These are phyloP conservation scores for Zygosaccharomyces gambellarensis DNA, from an alignment of 805 yeast genomes.

Conservation along the genomic window DNA sequence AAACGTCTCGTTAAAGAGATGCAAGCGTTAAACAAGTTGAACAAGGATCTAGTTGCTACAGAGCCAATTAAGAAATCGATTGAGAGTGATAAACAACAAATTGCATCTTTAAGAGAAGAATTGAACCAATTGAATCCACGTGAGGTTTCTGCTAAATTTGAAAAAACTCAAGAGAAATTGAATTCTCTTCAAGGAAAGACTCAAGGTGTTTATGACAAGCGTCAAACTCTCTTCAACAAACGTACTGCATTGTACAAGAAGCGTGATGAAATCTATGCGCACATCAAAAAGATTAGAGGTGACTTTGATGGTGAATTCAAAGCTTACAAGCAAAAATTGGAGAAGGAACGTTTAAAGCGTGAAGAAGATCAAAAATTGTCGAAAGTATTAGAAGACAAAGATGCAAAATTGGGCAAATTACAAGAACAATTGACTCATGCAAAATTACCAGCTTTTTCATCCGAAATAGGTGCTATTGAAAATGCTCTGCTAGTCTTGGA, in stretches of 20 bases:
- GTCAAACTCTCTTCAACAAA: constrained; percentile 56
- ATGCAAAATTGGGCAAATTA: constrained; percentile 52
- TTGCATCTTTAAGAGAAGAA: constrained; percentile 67
- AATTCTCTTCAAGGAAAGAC: constrained; percentile 57
- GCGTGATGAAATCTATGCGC: constrained; percentile 62
- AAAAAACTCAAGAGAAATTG: constrained; percentile 61
- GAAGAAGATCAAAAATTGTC: constrained; percentile 49
- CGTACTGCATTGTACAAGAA: constrained; percentile 63
- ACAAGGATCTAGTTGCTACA: constrained; percentile 69
- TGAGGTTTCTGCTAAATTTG: constrained; percentile 66
- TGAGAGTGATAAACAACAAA: constrained; percentile 71
- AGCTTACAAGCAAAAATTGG: constrained; percentile 62
- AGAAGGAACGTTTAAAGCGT: constrained; percentile 68
- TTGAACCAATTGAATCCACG: constrained; percentile 51
- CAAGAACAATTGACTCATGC: constrained; percentile 70
- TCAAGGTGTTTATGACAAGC: constrained; percentile 60
- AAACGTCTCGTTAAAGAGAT: constrained; percentile 80
- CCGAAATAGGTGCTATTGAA: constrained; percentile 74
- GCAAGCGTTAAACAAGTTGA: constrained; percentile 71
- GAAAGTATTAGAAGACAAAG: constrained; percentile 45
- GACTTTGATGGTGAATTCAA: constrained; percentile 73
- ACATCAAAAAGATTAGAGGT: constrained; percentile 62
- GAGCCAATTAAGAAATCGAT: constrained; percentile 73
- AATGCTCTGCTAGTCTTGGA: constrained; percentile 69
- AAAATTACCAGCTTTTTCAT: constrained; percentile 74